Conservation (phyloP, 1,284 basidiomycete species). For the Neolentinus lepideus region DNA sequence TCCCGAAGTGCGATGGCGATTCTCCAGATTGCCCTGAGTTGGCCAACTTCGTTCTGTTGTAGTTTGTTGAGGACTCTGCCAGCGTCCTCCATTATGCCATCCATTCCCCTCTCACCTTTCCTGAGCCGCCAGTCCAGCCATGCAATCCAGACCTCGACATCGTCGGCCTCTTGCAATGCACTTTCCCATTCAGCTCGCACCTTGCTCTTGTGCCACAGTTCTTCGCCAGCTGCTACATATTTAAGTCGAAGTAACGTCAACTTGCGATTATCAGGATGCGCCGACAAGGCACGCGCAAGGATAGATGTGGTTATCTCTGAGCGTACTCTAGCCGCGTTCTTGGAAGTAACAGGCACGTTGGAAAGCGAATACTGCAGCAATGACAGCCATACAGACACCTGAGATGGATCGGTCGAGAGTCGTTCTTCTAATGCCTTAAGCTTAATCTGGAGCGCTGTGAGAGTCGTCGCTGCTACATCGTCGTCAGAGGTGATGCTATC, state of each 20-base stretch:
- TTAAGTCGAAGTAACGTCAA: conserved; percentile 50
- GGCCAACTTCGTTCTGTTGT: conserved; percentile 43
- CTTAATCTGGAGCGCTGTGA: conserved; percentile 50
- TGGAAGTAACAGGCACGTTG: conserved; percentile 49
- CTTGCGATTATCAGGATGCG: conserved; percentile 40
- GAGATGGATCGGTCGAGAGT: conserved; percentile 42
- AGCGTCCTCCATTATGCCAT: conserved; percentile 45
- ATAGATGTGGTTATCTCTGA: conserved; percentile 67
- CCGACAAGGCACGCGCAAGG: conserved; percentile 54
- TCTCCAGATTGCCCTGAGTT: conserved; percentile 66
- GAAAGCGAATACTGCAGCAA: conserved; percentile 56
- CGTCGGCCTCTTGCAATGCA: conserved; percentile 43
- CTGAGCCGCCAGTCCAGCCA: conserved; percentile 72
- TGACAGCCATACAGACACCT: conserved; percentile 55
- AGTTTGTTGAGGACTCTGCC: conserved; percentile 33
- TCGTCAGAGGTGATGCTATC: conserved; percentile 19
- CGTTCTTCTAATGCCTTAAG: conserved; percentile 52
- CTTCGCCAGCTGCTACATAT: conserved; percentile 64
- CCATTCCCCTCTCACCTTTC: conserved; percentile 33
- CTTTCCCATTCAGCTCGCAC: conserved; percentile 65
- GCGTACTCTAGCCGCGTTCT: conserved; percentile 56
- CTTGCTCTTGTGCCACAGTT: conserved; percentile 55
- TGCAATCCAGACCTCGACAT: conserved; percentile 56
- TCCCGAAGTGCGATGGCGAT: conserved; percentile 60
- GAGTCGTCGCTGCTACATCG: conserved; percentile 24